phyloP scores from a whole-genome alignment of 2,329 filamentous ascomycete species.

The Annulohypoxylon truncatum region DNA sequence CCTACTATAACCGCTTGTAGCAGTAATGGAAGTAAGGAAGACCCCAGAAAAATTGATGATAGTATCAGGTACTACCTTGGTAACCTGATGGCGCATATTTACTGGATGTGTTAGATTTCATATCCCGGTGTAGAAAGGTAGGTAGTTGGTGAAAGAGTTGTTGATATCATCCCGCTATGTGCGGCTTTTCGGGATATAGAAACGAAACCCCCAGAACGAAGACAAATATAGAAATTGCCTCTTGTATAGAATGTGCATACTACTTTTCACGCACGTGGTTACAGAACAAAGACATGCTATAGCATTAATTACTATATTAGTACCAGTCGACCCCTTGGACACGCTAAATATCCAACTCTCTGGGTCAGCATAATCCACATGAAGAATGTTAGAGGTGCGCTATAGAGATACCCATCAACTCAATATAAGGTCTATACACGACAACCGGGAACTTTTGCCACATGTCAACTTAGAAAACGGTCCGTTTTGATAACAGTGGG shows the following conservation, averaged over 20 bases:
- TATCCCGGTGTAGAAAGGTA: too few species aligned
- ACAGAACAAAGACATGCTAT: background rate
- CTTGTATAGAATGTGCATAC: background rate
- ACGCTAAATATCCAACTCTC: background rate
- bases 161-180: too few species aligned
- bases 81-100: too few species aligned
- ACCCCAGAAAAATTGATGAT: too few species aligned
- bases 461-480: background rate
- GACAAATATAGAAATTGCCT: background rate
- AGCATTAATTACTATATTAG: background rate
- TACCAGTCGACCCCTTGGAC: background rate
- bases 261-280: background rate
- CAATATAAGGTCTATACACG: background rate
- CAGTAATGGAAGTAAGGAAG: too few species aligned
- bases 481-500: slow-evolving; percentile 16
- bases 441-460: background rate
- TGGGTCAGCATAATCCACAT: background rate
- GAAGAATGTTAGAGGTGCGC: too few species aligned
- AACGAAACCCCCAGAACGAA: background rate
- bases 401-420: background rate
- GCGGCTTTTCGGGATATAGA: background rate
- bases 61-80: too few species aligned
- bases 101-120: too few species aligned
- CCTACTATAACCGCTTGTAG: too few species aligned
- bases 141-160: too few species aligned